Base-by-base conservation (phyloP, 306 rosid genomes). In the Pterocarpus santalinus region DNA sequence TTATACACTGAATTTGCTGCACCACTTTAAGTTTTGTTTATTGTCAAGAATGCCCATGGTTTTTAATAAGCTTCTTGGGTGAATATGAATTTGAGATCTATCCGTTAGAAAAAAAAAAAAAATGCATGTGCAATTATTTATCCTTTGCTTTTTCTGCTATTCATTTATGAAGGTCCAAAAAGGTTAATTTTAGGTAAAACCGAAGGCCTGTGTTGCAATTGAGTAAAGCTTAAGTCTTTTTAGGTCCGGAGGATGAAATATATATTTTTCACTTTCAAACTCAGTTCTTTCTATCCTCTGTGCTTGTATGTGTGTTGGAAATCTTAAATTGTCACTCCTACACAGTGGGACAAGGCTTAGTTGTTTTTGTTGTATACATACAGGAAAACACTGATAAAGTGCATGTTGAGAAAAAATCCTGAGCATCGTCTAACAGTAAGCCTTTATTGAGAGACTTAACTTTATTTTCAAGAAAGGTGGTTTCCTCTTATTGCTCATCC, bases 341-440 rank as follows among this genome's bases (percentile, higher is more conserved):
- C n/a, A n/a, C n/a, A n/a, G n/a, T n/a, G n/a, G n/a, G n/a, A n/a
- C n/a, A n/a, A n/a, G n/a, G n/a, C n/a, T n/a, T n/a, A n/a, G n/a
- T n/a, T n/a, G n/a, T n/a, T n/a, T n/a, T 22, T 22, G 28, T 81
- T 60, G 14, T 67, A 51, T 58, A 52, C 83, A 67, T 51, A n/a
- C 95, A 94, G 97, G 90, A 94, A 94, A 92, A 90, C 92, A 52
- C 95, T 94, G 80, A 92, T 94, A 82, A 94, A 92, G 83, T 91
- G 98, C 83, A 94, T 94, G 98, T 89, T 94, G 80, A 86, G 97
- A 70, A 94, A 94, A 88, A 94, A 80, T 57, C 98, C 98, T 13
- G 97, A 92, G 88, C 93, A 94, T 81, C 94, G 98, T 60, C 94
- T 97, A 35, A 87, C 89, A 70, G 98, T 94, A 87, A 88, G 94